phyloP scores from a whole-genome alignment of 202 grass and related monocot genomes.

The Sporobolus alterniflorus region DNA sequence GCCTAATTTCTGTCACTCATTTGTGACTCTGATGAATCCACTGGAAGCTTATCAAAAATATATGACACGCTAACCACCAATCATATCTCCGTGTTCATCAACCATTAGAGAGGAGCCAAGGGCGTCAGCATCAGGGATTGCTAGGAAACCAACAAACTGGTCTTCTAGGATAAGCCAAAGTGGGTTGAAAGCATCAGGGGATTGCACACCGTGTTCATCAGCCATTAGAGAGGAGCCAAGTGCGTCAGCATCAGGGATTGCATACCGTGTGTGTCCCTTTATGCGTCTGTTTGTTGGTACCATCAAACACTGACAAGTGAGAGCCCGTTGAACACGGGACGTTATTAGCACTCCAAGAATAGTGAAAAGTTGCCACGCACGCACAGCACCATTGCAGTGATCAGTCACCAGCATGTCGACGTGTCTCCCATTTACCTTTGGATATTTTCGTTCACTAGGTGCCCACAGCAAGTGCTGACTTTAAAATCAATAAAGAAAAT shows the following conservation, averaged over 20 bases:
- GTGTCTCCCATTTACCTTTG: not conserved
- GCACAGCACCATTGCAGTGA: not conserved
- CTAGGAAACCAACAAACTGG: constrained; percentile 15
- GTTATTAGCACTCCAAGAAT: not conserved
- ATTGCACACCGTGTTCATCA: not conserved
- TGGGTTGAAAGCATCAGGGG: not conserved
- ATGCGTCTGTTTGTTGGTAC: too few species aligned
- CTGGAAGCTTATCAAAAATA: not conserved
- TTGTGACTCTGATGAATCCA: not conserved
- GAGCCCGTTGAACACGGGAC: too few species aligned
- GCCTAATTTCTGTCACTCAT: constrained; percentile 19
- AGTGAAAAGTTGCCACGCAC: not conserved
- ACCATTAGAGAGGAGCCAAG: not conserved
- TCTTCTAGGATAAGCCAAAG: constrained; percentile 29
- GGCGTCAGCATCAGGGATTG: constrained; percentile 3
- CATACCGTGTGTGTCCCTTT: not conserved
- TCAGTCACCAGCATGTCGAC: not conserved
- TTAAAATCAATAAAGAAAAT: not conserved
- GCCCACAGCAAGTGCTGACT: constrained; percentile 28
- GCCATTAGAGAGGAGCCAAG: not conserved
- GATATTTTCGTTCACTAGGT: constrained; percentile 27
- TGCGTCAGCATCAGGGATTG: constrained; percentile 2
- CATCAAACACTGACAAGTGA: too few species aligned
- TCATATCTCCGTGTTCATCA: not conserved
- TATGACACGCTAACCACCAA: not conserved